Evolutionary conservation across 768 basidiomycete genomes (phyloP).

Genomic region (Trametes cubensis): DNA sequence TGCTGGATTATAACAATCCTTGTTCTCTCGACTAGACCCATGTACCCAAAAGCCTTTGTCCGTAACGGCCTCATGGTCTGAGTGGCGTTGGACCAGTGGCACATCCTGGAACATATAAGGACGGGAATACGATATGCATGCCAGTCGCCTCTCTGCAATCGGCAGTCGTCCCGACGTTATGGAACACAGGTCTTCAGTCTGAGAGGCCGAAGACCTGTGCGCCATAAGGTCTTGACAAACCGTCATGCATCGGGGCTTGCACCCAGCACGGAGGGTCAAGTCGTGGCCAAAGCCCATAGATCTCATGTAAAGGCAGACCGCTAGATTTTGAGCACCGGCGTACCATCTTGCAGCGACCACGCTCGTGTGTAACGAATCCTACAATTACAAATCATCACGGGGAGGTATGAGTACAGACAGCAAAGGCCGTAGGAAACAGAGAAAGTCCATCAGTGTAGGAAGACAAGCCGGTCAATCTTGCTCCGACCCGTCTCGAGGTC

Average conservation of each 20-base stretch:
- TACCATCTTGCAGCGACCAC: too few species aligned
- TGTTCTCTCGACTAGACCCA: too few species aligned
- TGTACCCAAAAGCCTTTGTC: too few species aligned
- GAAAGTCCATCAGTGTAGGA: not conserved
- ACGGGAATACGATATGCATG: not conserved
- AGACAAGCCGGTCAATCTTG: constrained; percentile 16
- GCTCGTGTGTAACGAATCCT: not conserved
- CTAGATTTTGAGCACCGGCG: too few species aligned
- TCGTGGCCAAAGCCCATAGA: too few species aligned
- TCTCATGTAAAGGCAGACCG: too few species aligned
- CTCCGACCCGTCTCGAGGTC: constrained; percentile 81
- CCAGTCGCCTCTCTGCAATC: too few species aligned
- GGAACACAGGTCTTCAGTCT: constrained; percentile 16
- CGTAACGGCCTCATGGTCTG: too few species aligned
- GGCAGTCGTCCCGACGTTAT: not conserved
- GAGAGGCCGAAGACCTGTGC: constrained; percentile 6
- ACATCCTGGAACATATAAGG: not conserved
- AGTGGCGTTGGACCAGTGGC: not conserved
- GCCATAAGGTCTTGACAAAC: not conserved
- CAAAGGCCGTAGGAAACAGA: too few species aligned
- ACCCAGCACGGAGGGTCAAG: too few species aligned
- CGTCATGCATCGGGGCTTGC: not conserved
- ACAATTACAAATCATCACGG: not conserved
- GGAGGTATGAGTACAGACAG: not conserved
- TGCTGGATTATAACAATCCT: not conserved